Base-by-base conservation (phyloP, 164 flowering plant species). In the Saururus chinensis region DNA sequence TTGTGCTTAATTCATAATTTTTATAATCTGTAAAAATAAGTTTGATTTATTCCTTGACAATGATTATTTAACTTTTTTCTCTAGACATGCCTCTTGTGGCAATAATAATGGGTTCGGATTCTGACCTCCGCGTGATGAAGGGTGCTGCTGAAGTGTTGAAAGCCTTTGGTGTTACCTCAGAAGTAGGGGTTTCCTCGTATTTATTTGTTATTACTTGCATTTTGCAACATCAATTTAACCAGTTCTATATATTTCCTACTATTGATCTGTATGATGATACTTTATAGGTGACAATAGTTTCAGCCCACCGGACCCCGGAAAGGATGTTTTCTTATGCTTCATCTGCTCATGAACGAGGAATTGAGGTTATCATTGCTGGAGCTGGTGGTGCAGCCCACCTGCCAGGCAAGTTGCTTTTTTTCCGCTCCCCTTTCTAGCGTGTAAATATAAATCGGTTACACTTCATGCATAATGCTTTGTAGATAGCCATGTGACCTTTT, bases 361-460 rank as follows among this genome's bases (percentile, higher is more conserved):
- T 88, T 70, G 84, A 84, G 66, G 68, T 90, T 62, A 88, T 93
- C 65, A 87, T 93, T 74, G 98, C 98, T 64, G 98, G 98, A 67
- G 98, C 98, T 69, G 98, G 98, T 70, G 98, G 97, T 71, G 97
- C 95, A 55, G 98, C 98, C 26, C 98, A 92, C 77, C 77, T 92
- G 73, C 98, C 98, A 79, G 98, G 98, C 68, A 65, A 63, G 79
- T 80, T 61, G 22, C 19, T n/a, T 53, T 30, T n/a, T n/a, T 26
- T 26, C 14, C 14, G 12, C 14, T 30, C 14, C 5, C 14, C 17
- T 57, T 19, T 25, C 7, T 23, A 14, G 16, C 9, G 30, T 5
- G 0, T 57, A 37, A 19, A 37, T 24, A 24, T 35, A 19, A 58
- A 19, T 9, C 6, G 37, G 37, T 30, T 30, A 2, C 37, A 30